Conservation (phyloP, 306 rosid species). For the Glycyrrhiza uralensis region DNA sequence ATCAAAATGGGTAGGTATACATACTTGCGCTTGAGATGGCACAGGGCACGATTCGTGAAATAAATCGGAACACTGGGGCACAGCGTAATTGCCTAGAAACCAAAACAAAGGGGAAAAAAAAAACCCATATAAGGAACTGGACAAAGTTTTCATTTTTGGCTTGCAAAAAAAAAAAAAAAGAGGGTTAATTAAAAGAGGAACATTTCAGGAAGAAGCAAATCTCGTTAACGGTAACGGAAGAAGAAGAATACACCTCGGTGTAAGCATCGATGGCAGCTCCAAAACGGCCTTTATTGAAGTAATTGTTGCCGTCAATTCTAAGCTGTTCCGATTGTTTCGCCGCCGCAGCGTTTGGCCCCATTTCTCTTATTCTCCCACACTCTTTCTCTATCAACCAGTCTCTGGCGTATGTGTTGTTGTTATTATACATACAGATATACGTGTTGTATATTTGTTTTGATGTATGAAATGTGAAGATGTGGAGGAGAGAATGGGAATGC, state of each 20-base stretch:
- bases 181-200: not conserved
- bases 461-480: too few relatives aligned
- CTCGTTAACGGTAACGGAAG: not conserved
- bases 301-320: constrained; percentile 63
- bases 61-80: constrained; percentile 79
- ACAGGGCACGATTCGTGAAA: constrained; percentile 89
- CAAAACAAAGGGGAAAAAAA: not conserved
- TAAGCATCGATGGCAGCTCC: constrained; percentile 95
- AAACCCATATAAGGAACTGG: not conserved
- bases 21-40: constrained; percentile 90
- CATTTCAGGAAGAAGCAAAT: not conserved
- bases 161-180: not conserved
- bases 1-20: constrained; percentile 34
- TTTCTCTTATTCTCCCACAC: not conserved
- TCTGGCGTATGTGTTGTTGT: not conserved
- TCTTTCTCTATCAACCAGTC: not conserved
- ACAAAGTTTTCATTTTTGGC: not conserved
- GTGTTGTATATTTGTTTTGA: not conserved
- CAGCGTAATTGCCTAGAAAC: constrained; percentile 44
- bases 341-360: constrained; percentile 49
- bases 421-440: too few relatives aligned
- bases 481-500: not conserved
- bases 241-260: constrained; percentile 57
- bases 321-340: constrained; percentile 66
- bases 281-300: constrained; percentile 72